These are phyloP conservation scores for Starmera amethionina DNA, from an alignment of 805 yeast genomes.

Conservation along the genomic window DNA sequence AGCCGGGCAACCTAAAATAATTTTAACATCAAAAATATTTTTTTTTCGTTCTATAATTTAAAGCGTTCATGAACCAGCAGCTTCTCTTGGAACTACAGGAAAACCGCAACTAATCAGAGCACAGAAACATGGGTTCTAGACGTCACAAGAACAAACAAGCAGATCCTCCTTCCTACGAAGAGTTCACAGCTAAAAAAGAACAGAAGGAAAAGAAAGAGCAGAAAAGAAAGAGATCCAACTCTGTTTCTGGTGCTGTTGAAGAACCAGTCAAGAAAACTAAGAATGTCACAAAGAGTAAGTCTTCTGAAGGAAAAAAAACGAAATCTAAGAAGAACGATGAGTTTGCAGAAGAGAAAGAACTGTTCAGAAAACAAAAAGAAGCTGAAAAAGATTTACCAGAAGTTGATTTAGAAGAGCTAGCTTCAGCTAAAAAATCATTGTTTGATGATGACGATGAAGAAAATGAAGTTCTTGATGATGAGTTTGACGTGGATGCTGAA, in stretches of 20 bases:
- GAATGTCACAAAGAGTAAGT: constrained; percentile 1
- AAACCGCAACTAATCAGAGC: neutral
- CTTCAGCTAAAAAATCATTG: constrained; percentile 61
- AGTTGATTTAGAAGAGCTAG: constrained; percentile 57
- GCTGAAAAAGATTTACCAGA: constrained; percentile 47
- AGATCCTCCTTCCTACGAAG: constrained; percentile 83
- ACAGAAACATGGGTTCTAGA: constrained; percentile 64
- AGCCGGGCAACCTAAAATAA: no score
- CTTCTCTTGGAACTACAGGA: neutral
- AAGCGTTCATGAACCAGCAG: no score
- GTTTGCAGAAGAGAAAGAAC: constrained; percentile 8
- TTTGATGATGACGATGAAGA: constrained; percentile 49
- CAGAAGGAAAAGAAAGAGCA: constrained; percentile 26
- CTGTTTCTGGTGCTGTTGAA: constrained; percentile 17
- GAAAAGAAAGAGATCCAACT: constrained; percentile 24
- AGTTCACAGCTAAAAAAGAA: constrained; percentile 49
- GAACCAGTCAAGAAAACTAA: constrained; percentile 16
- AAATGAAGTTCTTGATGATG: constrained; percentile 25
- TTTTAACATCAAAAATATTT: no score
- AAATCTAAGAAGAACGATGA: constrained; percentile 10
- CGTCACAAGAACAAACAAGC: constrained; percentile 89
- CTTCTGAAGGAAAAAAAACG: neutral
- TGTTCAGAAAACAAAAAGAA: constrained; percentile 19
- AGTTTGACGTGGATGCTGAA: constrained; percentile 47
- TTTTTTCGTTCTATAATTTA: no score